Base-by-base conservation (phyloP, 148 eudicot species). In the Rheum nobile region DNA sequence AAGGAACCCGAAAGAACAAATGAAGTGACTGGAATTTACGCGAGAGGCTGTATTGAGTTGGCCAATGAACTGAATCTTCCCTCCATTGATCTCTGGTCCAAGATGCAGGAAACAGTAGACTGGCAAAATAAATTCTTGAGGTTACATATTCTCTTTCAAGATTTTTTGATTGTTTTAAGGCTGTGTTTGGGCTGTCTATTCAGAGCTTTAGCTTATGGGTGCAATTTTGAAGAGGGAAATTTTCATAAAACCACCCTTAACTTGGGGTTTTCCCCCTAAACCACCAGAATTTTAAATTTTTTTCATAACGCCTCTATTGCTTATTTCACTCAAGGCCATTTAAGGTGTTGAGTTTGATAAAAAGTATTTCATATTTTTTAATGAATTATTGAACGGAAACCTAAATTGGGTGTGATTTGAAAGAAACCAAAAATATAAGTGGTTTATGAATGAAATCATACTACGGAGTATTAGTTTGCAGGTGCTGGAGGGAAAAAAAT, bases 51-150 rank as follows among this genome's bases (percentile, higher is more conserved):
- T 76, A 77, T 88, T 71, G 85, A 84, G 61, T 74, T 94, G 76
- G 97, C 93, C 72, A 77, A 83, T 77, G 97, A 94, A 81, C 78
- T 89, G 32, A 86, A 85, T 76, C 13, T 94, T 37, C 85, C 89
- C 70, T 89, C 80, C 29, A 82, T 94, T 71, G 77, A 91, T 84
- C 79, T 94, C 46, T 94, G 98, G 98, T 85, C 97, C 76, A 94
- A 88, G 88, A 92, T 92, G 96, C 98, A 89, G 76, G 91, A 89
- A 81, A 87, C 88, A 13, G 84, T 87, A 26, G 87, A 87, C 78
- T 93, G 98, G 98, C 93, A 88, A 76, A 86, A 71, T 47, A 91
- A 88, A 81, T 92, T 74, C 80, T 82, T 90, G 52, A 88, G 91
- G 97, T 92, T 22, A 57, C 13, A 37, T 50, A 19, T n/a, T 10